phyloP scores from a whole-genome alignment of 257 asterid genomes.

The Solanum pinnatisectum region DNA sequence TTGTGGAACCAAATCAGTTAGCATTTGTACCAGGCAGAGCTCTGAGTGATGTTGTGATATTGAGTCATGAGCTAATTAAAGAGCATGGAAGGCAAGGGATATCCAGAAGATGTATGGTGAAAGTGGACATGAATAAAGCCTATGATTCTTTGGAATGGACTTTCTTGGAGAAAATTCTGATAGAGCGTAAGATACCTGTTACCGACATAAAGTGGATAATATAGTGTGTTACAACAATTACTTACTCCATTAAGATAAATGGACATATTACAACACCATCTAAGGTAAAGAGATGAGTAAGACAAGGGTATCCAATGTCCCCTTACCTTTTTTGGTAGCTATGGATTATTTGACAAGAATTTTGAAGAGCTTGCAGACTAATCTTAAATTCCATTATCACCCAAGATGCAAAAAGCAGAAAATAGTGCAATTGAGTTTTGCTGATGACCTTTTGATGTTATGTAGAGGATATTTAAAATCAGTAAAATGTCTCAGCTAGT shows the following conservation, averaged over 20 bases:
- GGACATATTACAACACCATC: background rate
- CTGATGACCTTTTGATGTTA: background rate
- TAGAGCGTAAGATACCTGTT: background rate
- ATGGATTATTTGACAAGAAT: too few species aligned
- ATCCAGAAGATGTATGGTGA: background rate
- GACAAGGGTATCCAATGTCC: background rate
- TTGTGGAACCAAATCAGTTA: background rate
- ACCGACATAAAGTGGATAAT: too few species aligned
- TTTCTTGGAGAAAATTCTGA: background rate
- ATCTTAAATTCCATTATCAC: background rate
- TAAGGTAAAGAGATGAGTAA: background rate
- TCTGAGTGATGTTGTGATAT: too few species aligned
- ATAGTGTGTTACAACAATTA: background rate
- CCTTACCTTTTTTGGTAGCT: background rate
- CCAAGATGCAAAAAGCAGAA: background rate
- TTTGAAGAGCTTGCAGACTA: background rate
- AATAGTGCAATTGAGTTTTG: background rate
- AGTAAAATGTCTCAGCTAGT: too few species aligned
- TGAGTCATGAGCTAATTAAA: background rate
- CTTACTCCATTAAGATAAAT: too few species aligned
- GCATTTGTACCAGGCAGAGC: background rate
- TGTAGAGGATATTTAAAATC: too few species aligned
- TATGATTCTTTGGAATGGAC: background rate
- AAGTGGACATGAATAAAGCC: background rate
- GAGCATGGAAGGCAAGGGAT: background rate